These are phyloP conservation scores for Bullera alba DNA, from an alignment of 768 basidiomycete genomes.

Conservation along the genomic window DNA sequence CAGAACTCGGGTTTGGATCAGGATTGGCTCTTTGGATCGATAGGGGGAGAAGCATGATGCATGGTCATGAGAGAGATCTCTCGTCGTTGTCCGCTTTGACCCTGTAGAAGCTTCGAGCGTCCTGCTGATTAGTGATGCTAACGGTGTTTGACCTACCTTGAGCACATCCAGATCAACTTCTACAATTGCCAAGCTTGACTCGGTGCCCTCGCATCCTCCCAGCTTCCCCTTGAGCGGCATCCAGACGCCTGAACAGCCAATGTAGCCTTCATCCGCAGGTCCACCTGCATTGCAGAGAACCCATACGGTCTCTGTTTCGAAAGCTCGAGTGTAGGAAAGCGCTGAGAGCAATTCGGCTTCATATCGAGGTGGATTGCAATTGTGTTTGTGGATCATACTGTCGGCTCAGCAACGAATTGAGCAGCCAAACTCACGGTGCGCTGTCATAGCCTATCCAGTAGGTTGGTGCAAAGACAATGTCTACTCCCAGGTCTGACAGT, in stretches of 20 bases:
- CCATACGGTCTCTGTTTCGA: slow-evolving; percentile 37
- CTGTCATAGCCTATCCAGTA: slow-evolving; percentile 39
- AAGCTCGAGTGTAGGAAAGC: slow-evolving; percentile 25
- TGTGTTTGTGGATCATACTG: slow-evolving; percentile 16
- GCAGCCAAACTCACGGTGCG: slow-evolving; percentile 29
- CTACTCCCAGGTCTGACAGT: slow-evolving; percentile 32
- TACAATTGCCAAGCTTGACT: slow-evolving; percentile 10
- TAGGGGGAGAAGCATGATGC: not conserved
- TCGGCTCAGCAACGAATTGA: slow-evolving; percentile 44
- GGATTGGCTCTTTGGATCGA: slow-evolving; percentile 3
- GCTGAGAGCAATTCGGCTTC: slow-evolving; percentile 28
- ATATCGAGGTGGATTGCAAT: slow-evolving; percentile 19
- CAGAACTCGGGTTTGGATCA: slow-evolving; percentile 10
- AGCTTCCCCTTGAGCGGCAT: slow-evolving; percentile 33
- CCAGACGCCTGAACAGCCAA: slow-evolving; percentile 38
- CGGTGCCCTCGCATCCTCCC: slow-evolving; percentile 1
- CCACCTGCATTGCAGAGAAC: slow-evolving; percentile 40
- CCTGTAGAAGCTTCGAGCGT: slow-evolving; percentile 1
- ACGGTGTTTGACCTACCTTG: slow-evolving; percentile 10
- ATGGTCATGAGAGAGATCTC: not conserved
- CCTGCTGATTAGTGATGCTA: not conserved
- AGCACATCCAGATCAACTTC: slow-evolving; percentile 32
- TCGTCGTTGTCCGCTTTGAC: slow-evolving; percentile 13
- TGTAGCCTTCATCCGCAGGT: slow-evolving; percentile 22
- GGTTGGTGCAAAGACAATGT: slow-evolving; percentile 38